Conservation (phyloP, 768 basidiomycete species). For the Phlegmacium glaucopus region DNA sequence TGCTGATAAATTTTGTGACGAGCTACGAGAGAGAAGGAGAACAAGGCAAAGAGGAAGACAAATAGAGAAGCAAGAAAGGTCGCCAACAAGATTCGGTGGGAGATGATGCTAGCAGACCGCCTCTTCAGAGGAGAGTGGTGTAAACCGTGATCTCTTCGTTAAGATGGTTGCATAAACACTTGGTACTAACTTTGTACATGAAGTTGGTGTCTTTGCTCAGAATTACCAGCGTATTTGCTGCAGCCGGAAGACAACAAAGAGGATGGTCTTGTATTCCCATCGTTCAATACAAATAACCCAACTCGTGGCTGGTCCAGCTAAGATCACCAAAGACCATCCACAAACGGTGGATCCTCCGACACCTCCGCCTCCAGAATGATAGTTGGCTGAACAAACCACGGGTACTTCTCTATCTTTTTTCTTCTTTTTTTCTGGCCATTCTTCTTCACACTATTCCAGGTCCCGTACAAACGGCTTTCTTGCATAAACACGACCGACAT, state of each 20-base stretch:
- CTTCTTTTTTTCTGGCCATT: neutral
- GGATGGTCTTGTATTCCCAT: slow-evolving; percentile 93
- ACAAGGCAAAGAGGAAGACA: no score
- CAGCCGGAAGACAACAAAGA: slow-evolving; percentile 65
- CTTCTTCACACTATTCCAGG: no score
- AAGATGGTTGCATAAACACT: no score
- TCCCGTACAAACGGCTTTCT: slow-evolving; percentile 80
- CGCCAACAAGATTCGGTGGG: no score
- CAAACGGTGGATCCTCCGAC: slow-evolving; percentile 46
- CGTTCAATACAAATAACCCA: slow-evolving; percentile 82
- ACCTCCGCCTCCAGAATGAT: slow-evolving; percentile 25
- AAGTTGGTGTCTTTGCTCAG: slow-evolving; percentile 93
- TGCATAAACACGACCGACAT: slow-evolving; percentile 79
- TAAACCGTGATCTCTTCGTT: no score
- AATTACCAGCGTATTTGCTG: slow-evolving; percentile 91
- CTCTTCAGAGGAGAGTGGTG: no score
- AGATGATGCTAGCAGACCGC: no score
- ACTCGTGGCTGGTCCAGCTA: slow-evolving; percentile 44
- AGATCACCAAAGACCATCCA: slow-evolving; percentile 37
- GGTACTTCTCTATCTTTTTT: neutral
- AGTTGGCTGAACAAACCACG: slow-evolving; percentile 4
- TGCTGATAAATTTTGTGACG: no score
- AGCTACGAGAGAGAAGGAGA: no score
- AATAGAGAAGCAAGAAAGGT: no score
- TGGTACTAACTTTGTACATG: slow-evolving; percentile 88